Evolutionary conservation across 2,329 filamentous ascomycete species (phyloP), one percentile per base, ranked within the genome.

Genomic region (Apiospora arundinis): DNA sequence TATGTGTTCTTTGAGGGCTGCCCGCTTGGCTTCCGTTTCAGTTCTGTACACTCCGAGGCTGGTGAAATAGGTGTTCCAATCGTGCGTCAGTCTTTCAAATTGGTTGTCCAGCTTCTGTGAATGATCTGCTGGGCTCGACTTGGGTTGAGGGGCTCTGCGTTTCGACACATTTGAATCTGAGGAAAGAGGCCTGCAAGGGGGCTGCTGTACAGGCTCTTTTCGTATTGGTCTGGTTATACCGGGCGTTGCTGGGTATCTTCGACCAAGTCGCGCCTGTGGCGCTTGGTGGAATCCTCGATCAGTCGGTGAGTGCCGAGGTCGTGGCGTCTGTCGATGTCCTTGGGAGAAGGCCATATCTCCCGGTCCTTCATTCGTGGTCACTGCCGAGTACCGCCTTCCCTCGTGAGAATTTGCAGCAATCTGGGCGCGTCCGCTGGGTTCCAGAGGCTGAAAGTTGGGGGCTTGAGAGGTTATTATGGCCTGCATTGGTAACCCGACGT

Each of bases 161-260:
- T 63, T 63, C 4, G 56, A 63, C 2, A 63, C 56, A 63, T 63
- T 63, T 40, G 56, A 63, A n/a, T n/a, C n/a, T n/a, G 28, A 40
- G n/a, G 56, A 63, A 63, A 21, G 2, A 40, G 56, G 56, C n/a
- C 56, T 63, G 32, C 32, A 40, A 23, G 32, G 32, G n/a, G 18
- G 56, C 9, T n/a, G 16, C 18, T 40, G 18, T 23, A 18, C 32
- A 40, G 32, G 56, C 32, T 63, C 56, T 5, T 21, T 14, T 40
- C 32, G 21, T 2, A 63, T 14, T 37, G 56, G 56, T 32, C 56
- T 63, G n/a, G 28, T 40, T 21, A 63, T 40, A 40, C 23, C 25
- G 5, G 56, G 56, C 21, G 56, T 63, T 8, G 56, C 56, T 63
- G 56, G 56, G 56, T 40, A 14, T 63, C 21, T 37, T 63, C 56